Evolutionary conservation across 2,329 filamentous ascomycete species (phyloP), one percentile per base, ranked within the genome.

Genomic region (Rhynchosporium secalis): DNA sequence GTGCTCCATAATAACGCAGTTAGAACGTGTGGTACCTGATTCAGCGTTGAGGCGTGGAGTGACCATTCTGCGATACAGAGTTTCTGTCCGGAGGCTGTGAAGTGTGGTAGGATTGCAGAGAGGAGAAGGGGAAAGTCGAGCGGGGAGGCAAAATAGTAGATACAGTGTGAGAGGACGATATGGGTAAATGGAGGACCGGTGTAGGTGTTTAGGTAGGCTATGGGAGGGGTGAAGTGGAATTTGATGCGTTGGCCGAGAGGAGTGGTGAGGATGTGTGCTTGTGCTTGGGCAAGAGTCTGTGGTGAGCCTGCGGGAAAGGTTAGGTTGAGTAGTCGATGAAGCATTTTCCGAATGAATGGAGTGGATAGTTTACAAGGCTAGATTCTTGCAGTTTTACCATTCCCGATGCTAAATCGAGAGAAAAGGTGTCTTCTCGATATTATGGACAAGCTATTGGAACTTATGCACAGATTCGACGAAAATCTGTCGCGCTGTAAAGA

Each of bases 131-230:
- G 62, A 3, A 82, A 72, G 10, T 73, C 66, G 0, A 68, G 65
- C 0, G 75, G 75, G 1, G 75, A 76, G 15, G 74, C 66, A 66
- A 86, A 84, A 69, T 85, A 86, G 79, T 80, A 86, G 33, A 83
- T 75, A 65, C 76, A 79, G 70, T 85, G 82, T 20, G 75, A 74
- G 41, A 85, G 74, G 3, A 85, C 78, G 2, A 77, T 75, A 28
- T 75, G 76, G 63, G 82, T 79, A 72, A 78, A 83, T 4, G 61
- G 61, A 5, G 64, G 62, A 3, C 52, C 62, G n/a, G 60, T 57
- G 60, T 65, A 62, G 38, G 66, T 61, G 9, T 67, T 58, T 29
- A 80, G 71, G 52, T 78, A 79, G 9, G 73, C 71, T 3, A 74
- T 9, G n/a, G 65, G 62, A 0, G 77, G 75, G 9, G 72, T 71